Base-by-base conservation (phyloP, 2,329 filamentous ascomycete genomes). In the Corniculantispora saksenae region DNA sequence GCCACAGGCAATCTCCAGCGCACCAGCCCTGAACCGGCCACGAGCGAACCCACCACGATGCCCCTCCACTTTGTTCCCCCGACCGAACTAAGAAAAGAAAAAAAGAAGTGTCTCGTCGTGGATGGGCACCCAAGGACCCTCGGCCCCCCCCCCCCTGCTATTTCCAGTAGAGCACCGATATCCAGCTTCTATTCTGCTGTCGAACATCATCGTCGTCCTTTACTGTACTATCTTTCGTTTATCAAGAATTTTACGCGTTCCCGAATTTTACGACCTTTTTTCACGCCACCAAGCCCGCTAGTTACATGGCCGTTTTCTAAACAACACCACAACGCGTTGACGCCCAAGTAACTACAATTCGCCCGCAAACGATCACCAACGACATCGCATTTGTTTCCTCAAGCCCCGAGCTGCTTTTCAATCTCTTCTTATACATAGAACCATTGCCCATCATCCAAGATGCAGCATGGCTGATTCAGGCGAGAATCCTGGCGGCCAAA, bases 401-500 rank as follows among this genome's bases (percentile, higher is more conserved):
- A 21, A 8, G 48, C 12, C 59, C 25, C 54, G 19, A 45, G n/a
- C 1, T 45, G 4, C 9, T 21, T 27, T 13, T 25, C 5, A 58
- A 25, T 19, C 10, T 5, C n/a, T 29, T 9, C 25, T 9, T 13
- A 13, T 13, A 7, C 7, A 38, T 38, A 8, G 8, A 13, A 7
- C 35, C 13, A 8, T 13, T 13, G 17, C 15, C 17, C 27, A 35
- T 43, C 38, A 21, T 55, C 25, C 59, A 66, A 62, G 59, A 66
- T 66, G 64, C 53, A 66, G 45, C 51, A 66, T 66, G 64, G 64
- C 58, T 25, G 64, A 66, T 25, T 57, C 58, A 23, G 54, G 23
- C 35, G 59, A 66, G 23, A 50, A 32, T 25, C 45, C 35, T 45
- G 59, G 68, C 57, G 43, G 63, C 7, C 35, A 13, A 58, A 51